Evolutionary conservation across 257 asterid species (phyloP).

Genomic region (Knoxia roxburghii): DNA sequence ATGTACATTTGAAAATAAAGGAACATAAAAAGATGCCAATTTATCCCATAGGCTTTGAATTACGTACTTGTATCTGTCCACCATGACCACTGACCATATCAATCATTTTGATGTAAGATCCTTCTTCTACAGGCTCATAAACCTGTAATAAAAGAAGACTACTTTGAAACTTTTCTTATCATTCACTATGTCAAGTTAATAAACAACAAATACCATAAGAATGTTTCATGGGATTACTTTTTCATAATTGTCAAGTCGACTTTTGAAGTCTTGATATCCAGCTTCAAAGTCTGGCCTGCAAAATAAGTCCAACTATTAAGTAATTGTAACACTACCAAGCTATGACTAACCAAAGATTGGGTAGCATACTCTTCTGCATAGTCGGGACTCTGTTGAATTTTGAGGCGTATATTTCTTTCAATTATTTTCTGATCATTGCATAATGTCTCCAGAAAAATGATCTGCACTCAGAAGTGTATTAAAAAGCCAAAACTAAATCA

Average conservation of each 20-base stretch:
- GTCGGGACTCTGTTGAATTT: constrained; percentile 99
- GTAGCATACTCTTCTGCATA: constrained; percentile 85
- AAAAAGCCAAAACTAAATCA: constrained; percentile 17
- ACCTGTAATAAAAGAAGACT: constrained; percentile 43
- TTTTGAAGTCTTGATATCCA: constrained; percentile 89
- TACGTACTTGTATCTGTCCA: constrained; percentile 90
- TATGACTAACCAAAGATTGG: constrained; percentile 22
- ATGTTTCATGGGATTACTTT: constrained; percentile 49
- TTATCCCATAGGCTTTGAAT: constrained; percentile 11
- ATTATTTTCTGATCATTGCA: constrained; percentile 83
- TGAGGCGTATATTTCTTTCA: constrained; percentile 98
- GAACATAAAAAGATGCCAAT: not conserved
- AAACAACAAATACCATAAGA: constrained; percentile 15
- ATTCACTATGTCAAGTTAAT: not conserved
- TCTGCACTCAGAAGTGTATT: constrained; percentile 42
- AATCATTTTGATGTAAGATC: constrained; percentile 96
- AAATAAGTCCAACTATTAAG: constrained; percentile 26
- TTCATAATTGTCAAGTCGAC: constrained; percentile 87
- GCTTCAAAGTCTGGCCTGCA: constrained; percentile 99
- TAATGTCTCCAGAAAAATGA: constrained; percentile 84
- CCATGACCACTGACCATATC: constrained; percentile 98
- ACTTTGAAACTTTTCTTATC: constrained; percentile 10
- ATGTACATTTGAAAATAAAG: not conserved
- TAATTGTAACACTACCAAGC: constrained; percentile 14
- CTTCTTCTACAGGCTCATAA: constrained; percentile 97